Evolutionary conservation across 305 asterid genomes (phyloP).

Genomic region (Fraxinus paxiana): DNA sequence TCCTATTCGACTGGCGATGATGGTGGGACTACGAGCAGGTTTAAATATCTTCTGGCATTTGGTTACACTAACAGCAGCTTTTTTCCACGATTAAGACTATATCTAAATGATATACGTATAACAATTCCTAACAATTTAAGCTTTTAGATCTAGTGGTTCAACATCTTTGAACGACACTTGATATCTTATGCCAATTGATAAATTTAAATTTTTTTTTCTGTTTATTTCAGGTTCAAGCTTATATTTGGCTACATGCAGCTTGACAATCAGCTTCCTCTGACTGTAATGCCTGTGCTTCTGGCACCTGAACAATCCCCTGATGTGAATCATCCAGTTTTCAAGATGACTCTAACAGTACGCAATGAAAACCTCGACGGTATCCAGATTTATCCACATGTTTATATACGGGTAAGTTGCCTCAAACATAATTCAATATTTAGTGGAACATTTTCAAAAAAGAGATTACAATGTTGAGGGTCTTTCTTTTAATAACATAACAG

Average conservation of each 20-base stretch:
- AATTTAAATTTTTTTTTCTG: not conserved
- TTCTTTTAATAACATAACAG: constrained; percentile 35
- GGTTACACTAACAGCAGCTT: constrained; percentile 6
- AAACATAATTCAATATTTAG: constrained; percentile 6
- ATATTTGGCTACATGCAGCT: constrained; percentile 84
- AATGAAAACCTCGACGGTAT: constrained; percentile 77
- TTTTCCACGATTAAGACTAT: constrained; percentile 3
- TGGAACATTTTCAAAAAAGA: not conserved
- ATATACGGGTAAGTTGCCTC: constrained; percentile 59
- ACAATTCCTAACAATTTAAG: not conserved
- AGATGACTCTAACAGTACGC: constrained; percentile 79
- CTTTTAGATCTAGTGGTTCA: not conserved
- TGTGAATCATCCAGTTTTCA: constrained; percentile 80
- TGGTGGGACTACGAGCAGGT: constrained; percentile 96
- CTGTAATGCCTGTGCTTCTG: constrained; percentile 87
- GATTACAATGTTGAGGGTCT: constrained; percentile 20
- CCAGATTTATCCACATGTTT: constrained; percentile 84
- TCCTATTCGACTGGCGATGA: constrained; percentile 88
- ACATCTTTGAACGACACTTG: constrained; percentile 12
- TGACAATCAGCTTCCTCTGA: constrained; percentile 93
- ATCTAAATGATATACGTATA: too few species aligned
- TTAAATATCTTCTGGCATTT: constrained; percentile 19
- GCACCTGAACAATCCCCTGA: constrained; percentile 86
- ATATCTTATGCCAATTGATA: not conserved
- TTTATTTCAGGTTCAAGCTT: constrained; percentile 69